These are phyloP conservation scores for Globisporangium cylindrosporum DNA, from an alignment of 352 stramenopile species.

Conservation along the genomic window DNA sequence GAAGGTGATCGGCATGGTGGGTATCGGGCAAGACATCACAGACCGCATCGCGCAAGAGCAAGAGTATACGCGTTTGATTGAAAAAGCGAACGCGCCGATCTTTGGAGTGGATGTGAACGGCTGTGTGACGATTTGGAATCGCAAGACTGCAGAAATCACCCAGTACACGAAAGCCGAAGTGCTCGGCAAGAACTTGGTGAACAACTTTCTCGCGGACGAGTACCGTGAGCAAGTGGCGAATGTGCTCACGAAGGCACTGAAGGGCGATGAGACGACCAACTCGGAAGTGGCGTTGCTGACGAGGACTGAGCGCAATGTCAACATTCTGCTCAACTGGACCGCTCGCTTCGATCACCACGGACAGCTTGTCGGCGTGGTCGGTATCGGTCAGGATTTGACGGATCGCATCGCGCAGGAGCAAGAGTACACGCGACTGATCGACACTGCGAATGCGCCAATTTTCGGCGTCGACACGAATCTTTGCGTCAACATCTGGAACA, in stretches of 20 bases:
- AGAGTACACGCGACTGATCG: constrained; percentile 88
- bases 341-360: constrained; percentile 66
- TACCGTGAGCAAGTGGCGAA: constrained; percentile 45
- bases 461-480: constrained; percentile 88
- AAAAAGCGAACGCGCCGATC: constrained; percentile 64
- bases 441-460: constrained; percentile 89
- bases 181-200: constrained; percentile 46
- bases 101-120: constrained; percentile 68
- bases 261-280: constrained; percentile 70
- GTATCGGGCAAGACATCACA: constrained; percentile 87
- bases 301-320: constrained; percentile 54
- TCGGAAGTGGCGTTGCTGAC: constrained; percentile 84
- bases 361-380: constrained; percentile 78
- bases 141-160: constrained; percentile 47
- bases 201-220: constrained; percentile 54
- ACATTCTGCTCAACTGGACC: constrained; percentile 72
- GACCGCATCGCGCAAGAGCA: constrained; percentile 73
- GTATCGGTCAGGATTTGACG: constrained; percentile 86
- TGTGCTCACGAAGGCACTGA: constrained; percentile 55
- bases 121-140: constrained; percentile 56
- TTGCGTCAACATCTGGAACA: constrained; percentile 92
- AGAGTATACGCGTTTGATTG: constrained; percentile 52
- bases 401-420: constrained; percentile 85
- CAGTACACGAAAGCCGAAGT: constrained; percentile 45
- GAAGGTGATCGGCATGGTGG: constrained; percentile 82